Percentiles rank a stretch among this genome's conserved stretches.
Conservation (phyloP, 768 basidiomycete species). For the Mycena kentingensis region DNA sequence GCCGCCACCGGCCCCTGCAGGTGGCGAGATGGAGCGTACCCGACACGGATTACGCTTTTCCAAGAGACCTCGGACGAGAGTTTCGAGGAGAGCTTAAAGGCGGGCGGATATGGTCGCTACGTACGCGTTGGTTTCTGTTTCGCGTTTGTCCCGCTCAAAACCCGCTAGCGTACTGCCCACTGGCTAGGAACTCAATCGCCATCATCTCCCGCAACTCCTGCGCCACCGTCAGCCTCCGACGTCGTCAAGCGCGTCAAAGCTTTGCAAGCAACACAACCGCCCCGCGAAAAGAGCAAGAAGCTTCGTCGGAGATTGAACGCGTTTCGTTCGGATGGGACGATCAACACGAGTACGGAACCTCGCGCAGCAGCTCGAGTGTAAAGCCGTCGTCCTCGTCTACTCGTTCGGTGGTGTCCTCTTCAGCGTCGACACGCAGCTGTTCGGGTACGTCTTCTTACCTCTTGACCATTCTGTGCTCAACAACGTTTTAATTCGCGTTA, state of each 20-base stretch:
- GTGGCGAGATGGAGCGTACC: conserved; percentile 63
- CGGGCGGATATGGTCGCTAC: conserved; percentile 78
- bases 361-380: too few species aligned
- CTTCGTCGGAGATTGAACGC: conserved; percentile 72
- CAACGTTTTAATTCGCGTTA: too few species aligned
- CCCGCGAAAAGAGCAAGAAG: conserved; percentile 61
- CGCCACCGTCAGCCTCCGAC: conserved; percentile 43
- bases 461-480: too few species aligned
- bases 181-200: conserved; percentile 61
- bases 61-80: conserved; percentile 84
- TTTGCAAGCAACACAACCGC: conserved; percentile 37
- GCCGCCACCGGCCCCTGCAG: conserved; percentile 34
- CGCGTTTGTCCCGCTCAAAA: conserved; percentile 17
- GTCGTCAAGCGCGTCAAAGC: conserved; percentile 45
- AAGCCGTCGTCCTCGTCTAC: background rate
- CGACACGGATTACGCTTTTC: conserved; percentile 69
- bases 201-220: conserved; percentile 37
- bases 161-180: conserved; percentile 54
- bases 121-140: conserved; percentile 48
- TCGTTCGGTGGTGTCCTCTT: background rate
- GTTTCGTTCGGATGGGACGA: conserved; percentile 48
- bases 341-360: conserved; percentile 32
- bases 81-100: conserved; percentile 83
- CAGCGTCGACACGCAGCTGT: too few species aligned
- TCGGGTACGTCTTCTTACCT: too few species aligned